These are phyloP conservation scores for Fusarium coffeatum DNA, from an alignment of 2,329 filamentous ascomycete species.

Conservation along the genomic window DNA sequence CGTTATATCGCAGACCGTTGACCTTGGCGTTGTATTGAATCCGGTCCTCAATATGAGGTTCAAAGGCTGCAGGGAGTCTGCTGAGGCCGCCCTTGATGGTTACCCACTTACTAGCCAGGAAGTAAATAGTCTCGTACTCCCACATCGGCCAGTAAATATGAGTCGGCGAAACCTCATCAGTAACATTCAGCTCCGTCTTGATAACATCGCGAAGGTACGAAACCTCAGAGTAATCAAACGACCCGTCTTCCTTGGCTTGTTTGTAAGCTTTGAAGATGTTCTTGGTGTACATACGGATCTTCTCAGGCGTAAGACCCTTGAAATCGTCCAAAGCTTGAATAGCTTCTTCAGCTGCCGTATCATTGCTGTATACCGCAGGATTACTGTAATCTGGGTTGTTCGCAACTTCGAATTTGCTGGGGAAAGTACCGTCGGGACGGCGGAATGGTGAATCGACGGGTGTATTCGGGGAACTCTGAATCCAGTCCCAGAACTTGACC, in stretches of 20 bases:
- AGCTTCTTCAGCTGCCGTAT: slow-evolving; percentile 42
- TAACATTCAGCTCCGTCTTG: slow-evolving; percentile 51
- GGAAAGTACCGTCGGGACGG: slow-evolving; percentile 47
- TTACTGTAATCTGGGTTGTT: slow-evolving; percentile 34
- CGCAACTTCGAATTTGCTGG: slow-evolving; percentile 41
- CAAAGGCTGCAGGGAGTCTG: slow-evolving; percentile 1
- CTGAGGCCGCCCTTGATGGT: slow-evolving; percentile 19
- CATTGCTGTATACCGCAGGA: slow-evolving; percentile 40
- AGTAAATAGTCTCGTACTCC: slow-evolving; percentile 36
- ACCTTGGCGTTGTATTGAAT: slow-evolving; percentile 12
- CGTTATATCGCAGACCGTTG: not conserved
- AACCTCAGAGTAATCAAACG: slow-evolving; percentile 49
- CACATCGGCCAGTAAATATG: slow-evolving; percentile 45
- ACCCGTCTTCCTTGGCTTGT: slow-evolving; percentile 45
- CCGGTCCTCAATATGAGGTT: not conserved
- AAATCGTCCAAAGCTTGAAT: slow-evolving; percentile 44
- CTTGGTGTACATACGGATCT: slow-evolving; percentile 37
- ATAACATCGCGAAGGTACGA: slow-evolving; percentile 51
- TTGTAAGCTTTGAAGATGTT: slow-evolving; percentile 50
- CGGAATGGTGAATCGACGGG: slow-evolving; percentile 15
- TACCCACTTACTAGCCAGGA: slow-evolving; percentile 29
- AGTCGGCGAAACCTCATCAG: slow-evolving; percentile 26
- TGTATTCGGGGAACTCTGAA: slow-evolving; percentile 54
- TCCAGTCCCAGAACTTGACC: slow-evolving; percentile 73
- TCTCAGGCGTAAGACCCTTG: slow-evolving; percentile 40